Evolutionary conservation across 352 stramenopile genomes (phyloP), one percentile per base, ranked within the genome.

Genomic region (Pythium aristosporum): DNA sequence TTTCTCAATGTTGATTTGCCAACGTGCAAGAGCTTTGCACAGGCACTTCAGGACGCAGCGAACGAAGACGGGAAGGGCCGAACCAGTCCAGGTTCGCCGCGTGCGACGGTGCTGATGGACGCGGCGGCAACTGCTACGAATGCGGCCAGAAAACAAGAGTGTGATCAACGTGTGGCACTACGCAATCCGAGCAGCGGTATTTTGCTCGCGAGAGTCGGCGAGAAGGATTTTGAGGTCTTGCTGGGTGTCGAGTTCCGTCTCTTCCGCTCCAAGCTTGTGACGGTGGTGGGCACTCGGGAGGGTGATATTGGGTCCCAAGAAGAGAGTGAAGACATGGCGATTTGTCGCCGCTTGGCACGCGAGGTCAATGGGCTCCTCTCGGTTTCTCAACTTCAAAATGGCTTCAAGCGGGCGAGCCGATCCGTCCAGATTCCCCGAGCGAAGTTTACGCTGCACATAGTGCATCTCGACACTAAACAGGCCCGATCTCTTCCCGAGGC

Each of bases 1-100:
- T 50, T 83, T 3, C 75, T 80, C 70, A 77, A 79, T 63, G 69
- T 72, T 64, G 75, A 83, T 46, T 59, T 71, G 18, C 56, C 67
- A 21, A 83, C 75, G 0, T 66, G 69, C 9, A n/a, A 47, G 0
- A 70, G 61, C 41, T 79, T 82, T 36, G 46, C 69, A 0, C 48
- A 57, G 15, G 73, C 63, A 32, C 37, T 80, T 30, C 16, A 20
- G 4, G 50, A 53, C 7, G 34, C 44, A 6, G 44, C 57, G 18
- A 43, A 28, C 13, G 3, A 34, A 34, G 36, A 36, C 8, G 20
- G n/a, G 13, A 30, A 46, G 9, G 39, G 18, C 39, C 5, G 16
- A 16, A 46, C 10, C 11, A 39, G 8, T 39, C 34, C 34, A 39
- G 8, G 8, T 39, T 39, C 34, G 11, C 25, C 25, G 25, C 34